phyloP scores from a whole-genome alignment of 192 early-diverging fungal species.

The Coemansia sp. region DNA sequence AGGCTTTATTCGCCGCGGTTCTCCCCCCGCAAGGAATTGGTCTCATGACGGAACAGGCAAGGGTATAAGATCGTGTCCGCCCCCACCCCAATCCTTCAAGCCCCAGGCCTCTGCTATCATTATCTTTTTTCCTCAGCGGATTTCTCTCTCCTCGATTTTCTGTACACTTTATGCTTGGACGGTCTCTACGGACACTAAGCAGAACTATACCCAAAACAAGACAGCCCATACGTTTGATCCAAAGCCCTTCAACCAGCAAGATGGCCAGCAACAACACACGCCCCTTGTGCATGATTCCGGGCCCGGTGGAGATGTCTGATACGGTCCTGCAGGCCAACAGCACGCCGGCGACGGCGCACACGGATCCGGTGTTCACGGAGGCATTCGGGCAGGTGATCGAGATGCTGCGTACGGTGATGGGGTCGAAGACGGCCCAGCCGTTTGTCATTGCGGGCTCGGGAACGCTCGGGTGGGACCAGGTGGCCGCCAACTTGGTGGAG shows the following conservation, averaged over 20 bases:
- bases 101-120: no score
- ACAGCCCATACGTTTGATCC: no score
- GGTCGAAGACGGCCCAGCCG: constrained; percentile 78
- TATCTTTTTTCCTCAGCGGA: not conserved
- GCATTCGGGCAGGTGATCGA: constrained; percentile 84
- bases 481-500: constrained; percentile 85
- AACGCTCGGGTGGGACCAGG: constrained; percentile 98
- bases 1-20: no score
- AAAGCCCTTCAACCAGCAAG: not conserved
- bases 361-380: constrained; percentile 83
- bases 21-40: no score
- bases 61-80: no score
- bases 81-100: no score
- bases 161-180: not conserved
- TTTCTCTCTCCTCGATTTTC: not conserved
- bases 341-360: constrained; percentile 88
- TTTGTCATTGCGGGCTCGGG: constrained; percentile 93
- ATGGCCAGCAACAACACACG: constrained; percentile 29
- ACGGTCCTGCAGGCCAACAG: constrained; percentile 79
- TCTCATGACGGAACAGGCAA: no score
- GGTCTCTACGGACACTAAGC: not conserved
- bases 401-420: constrained; percentile 72
- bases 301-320: constrained; percentile 91
- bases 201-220: not conserved
- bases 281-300: constrained; percentile 94